These are phyloP conservation scores for Bacidia rubella DNA, from an alignment of 495 filamentous ascomycete genomes.

Conservation along the genomic window DNA sequence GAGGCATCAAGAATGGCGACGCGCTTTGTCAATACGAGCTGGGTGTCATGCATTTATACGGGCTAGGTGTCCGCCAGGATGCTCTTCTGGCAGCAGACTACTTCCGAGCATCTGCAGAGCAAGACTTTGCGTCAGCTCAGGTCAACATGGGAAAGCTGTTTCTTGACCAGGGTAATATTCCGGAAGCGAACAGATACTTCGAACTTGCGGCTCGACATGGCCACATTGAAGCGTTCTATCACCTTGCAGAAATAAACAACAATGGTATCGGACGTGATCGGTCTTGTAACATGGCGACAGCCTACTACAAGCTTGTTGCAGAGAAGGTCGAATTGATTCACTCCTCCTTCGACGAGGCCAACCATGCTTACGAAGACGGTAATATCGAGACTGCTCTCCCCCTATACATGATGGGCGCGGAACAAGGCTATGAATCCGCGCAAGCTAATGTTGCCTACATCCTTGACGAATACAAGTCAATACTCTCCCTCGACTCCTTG, in stretches of 20 bases:
- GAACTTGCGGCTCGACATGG: slow-evolving; percentile 81
- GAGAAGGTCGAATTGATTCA: slow-evolving; percentile 79
- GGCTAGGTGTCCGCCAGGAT: slow-evolving; percentile 66
- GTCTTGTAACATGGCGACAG: slow-evolving; percentile 65
- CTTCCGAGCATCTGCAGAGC: slow-evolving; percentile 71
- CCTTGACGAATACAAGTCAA: slow-evolving; percentile 66
- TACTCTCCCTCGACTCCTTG: slow-evolving; percentile 36
- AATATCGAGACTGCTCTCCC: slow-evolving; percentile 76
- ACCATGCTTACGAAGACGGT: slow-evolving; percentile 69
- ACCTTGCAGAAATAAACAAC: slow-evolving; percentile 79
- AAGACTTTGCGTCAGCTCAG: slow-evolving; percentile 71
- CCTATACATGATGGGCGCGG: slow-evolving; percentile 79
- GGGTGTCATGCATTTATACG: slow-evolving; percentile 77
- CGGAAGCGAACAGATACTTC: slow-evolving; percentile 72
- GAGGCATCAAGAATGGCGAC: slow-evolving; percentile 68
- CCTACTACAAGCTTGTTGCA: slow-evolving; percentile 89
- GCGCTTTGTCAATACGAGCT: slow-evolving; percentile 73
- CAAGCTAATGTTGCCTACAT: slow-evolving; percentile 93
- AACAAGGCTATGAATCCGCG: slow-evolving; percentile 87
- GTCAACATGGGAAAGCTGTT: slow-evolving; percentile 76
- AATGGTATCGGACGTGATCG: slow-evolving; percentile 68
- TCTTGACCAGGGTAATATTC: slow-evolving; percentile 73
- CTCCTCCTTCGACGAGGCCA: slow-evolving; percentile 75
- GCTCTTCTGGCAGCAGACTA: slow-evolving; percentile 58
- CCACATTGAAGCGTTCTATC: slow-evolving; percentile 89